A percentile compares a stretch with the other conserved stretches of the same genome.
phyloP scores from a whole-genome alignment of 1,284 basidiomycete genomes.

The Austroboletus novae-zelandiae region DNA sequence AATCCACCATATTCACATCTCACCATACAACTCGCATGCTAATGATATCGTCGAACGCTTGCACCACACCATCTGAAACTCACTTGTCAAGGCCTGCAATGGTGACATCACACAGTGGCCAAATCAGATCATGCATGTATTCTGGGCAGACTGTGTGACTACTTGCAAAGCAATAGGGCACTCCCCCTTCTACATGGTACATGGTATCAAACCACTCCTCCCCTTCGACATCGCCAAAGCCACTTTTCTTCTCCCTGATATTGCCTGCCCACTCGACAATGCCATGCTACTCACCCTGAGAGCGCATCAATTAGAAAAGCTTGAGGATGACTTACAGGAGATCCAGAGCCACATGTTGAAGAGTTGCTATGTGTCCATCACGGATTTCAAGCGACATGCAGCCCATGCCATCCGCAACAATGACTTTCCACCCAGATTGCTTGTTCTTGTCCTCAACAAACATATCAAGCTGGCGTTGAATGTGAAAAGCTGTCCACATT shows the following conservation, averaged over 20 bases:
- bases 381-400: conserved; percentile 11
- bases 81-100: too few species aligned
- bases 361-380: conserved; percentile 15
- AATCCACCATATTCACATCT: too few species aligned
- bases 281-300: not conserved
- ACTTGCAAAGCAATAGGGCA: not conserved
- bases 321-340: not conserved
- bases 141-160: conserved; percentile 3
- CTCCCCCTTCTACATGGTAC: conserved; percentile 23
- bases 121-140: not conserved
- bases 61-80: too few species aligned
- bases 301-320: not conserved
- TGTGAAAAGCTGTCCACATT: too few species aligned
- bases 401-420: conserved; percentile 16
- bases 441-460: conserved; percentile 30
- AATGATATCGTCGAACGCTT: too few species aligned
- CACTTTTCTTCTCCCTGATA: conserved; percentile 20
- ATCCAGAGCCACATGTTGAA: conserved; percentile 18
- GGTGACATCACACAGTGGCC: conserved; percentile 9
- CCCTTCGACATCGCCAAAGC: conserved; percentile 32
- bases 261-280: not conserved
- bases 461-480: conserved; percentile 27
- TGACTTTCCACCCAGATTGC: conserved; percentile 19
- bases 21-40: too few species aligned
- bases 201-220: conserved; percentile 29